These are phyloP conservation scores for Amaranthus tricolor DNA, from an alignment of 179 eudicot genomes.

Conservation along the genomic window DNA sequence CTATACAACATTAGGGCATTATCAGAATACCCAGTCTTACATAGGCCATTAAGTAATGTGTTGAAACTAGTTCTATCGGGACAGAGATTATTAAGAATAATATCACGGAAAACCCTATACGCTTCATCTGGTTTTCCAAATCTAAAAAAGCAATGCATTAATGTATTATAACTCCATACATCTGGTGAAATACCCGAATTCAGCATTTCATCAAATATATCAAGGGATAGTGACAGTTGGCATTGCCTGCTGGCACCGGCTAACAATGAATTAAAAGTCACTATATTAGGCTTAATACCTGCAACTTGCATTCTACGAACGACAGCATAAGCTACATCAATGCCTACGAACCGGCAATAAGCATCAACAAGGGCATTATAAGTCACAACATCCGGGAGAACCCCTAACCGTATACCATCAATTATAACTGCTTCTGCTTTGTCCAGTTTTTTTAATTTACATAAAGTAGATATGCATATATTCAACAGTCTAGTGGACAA, in stretches of 20 bases:
- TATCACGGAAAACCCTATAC: constrained; percentile 48
- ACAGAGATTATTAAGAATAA: constrained; percentile 35
- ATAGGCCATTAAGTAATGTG: constrained; percentile 69
- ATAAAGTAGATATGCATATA: constrained; percentile 59
- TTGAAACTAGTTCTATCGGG: constrained; percentile 62
- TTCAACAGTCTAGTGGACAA: constrained; percentile 72
- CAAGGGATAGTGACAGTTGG: constrained; percentile 34
- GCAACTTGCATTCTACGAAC: constrained; percentile 72
- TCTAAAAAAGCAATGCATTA: constrained; percentile 74
- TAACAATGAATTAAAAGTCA: constrained; percentile 66
- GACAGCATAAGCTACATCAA: constrained; percentile 59
- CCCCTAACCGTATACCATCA: constrained; percentile 74
- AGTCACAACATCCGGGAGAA: constrained; percentile 69
- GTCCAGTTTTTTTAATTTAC: constrained; percentile 56
- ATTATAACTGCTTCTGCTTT: constrained; percentile 68
- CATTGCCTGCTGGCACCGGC: constrained; percentile 57
- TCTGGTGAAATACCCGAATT: constrained; percentile 53
- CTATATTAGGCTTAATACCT: constrained; percentile 57
- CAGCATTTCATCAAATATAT: constrained; percentile 71
- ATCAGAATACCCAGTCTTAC: constrained; percentile 57
- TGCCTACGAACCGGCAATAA: constrained; percentile 61
- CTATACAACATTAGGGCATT: constrained; percentile 64
- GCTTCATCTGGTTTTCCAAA: constrained; percentile 72
- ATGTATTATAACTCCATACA: constrained; percentile 69
- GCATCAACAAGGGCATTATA: constrained; percentile 74